Evolutionary conservation across 805 yeast genomes (phyloP).

Genomic region (Candida boleticola): DNA sequence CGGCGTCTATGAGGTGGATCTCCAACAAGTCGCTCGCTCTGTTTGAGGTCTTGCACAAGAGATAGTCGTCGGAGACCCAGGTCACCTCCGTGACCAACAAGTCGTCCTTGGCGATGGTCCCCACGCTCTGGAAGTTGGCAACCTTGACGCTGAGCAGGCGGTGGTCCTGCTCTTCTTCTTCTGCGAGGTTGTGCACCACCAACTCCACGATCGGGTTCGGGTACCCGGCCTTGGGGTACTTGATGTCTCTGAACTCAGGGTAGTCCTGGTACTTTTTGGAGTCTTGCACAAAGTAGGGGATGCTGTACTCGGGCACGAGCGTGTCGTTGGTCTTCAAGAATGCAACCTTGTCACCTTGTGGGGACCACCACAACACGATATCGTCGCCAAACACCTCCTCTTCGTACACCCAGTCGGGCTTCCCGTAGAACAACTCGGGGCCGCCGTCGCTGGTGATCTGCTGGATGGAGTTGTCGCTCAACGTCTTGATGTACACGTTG

Average conservation of each 20-base stretch:
- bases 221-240: constrained; percentile 72
- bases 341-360: constrained; percentile 54
- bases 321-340: constrained; percentile 62
- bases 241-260: constrained; percentile 44
- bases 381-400: constrained; percentile 69
- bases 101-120: constrained; percentile 29
- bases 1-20: constrained; percentile 43
- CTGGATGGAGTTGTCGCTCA: constrained; percentile 17
- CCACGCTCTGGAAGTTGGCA: background rate
- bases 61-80: constrained; percentile 52
- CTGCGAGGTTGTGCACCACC: constrained; percentile 33
- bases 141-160: constrained; percentile 11
- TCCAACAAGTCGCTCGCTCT: constrained; percentile 57
- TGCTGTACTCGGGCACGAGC: constrained; percentile 48
- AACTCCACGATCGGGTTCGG: constrained; percentile 55
- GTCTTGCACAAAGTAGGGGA: constrained; percentile 50
- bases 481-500: constrained; percentile 50
- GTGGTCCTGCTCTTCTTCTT: constrained; percentile 17
- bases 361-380: constrained; percentile 70
- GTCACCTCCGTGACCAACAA: constrained; percentile 58
- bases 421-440: constrained; percentile 56
- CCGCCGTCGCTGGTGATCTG: constrained; percentile 55
- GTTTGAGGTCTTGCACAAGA: constrained; percentile 61
- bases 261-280: constrained; percentile 33
- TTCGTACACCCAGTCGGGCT: constrained; percentile 83